Evolutionary conservation across 2,329 filamentous ascomycete genomes (phyloP), one percentile per base, ranked within the genome.

Genomic region (Phoma sp.): DNA sequence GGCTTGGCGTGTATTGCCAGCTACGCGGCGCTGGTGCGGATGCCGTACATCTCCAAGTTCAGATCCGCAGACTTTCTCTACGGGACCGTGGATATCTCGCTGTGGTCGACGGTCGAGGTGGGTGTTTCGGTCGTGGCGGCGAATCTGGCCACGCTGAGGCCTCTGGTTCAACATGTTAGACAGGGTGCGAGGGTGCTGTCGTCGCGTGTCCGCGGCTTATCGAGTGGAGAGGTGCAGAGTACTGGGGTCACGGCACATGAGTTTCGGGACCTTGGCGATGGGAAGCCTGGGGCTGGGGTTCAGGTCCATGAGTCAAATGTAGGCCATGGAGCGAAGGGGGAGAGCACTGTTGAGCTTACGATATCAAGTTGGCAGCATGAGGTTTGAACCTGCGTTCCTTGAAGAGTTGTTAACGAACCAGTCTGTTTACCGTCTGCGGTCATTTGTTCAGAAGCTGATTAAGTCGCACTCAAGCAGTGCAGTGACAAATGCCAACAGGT

Each of bases 51-150:
- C 8, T 22, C 51, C 12, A 57, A 58, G 31, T 65, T 65, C 49
- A 58, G 31, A 12, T 38, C 51, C 4, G 40, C 53, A 2, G 62
- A 65, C n/a, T 65, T 63, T 21, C 45, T 65, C 8, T 65, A 46
- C 27, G 43, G 50, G 8, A 65, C 62, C 4, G 49, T 62, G 6
- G 48, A 65, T 29, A 60, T 65, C 8, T 58, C 62, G 9, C 49
- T 63, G 22, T 61, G 62, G 62, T 65, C 60, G 27, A 58, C 54
- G 10, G 41, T 63, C 13, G 62, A 63, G 32, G 45, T 43, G 12
- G 62, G 62, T 12, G 51, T 65, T 4, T 60, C 55, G 2, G 40
- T 61, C 6, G 9, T 55, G 7, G 58, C 55, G n/a, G 51, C 35
- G 22, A 61, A 61, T 32, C 43, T 63, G 12, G 62, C 62, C 1